phyloP scores from a whole-genome alignment of 495 filamentous ascomycete species.

The Bryoglossum gracile region DNA sequence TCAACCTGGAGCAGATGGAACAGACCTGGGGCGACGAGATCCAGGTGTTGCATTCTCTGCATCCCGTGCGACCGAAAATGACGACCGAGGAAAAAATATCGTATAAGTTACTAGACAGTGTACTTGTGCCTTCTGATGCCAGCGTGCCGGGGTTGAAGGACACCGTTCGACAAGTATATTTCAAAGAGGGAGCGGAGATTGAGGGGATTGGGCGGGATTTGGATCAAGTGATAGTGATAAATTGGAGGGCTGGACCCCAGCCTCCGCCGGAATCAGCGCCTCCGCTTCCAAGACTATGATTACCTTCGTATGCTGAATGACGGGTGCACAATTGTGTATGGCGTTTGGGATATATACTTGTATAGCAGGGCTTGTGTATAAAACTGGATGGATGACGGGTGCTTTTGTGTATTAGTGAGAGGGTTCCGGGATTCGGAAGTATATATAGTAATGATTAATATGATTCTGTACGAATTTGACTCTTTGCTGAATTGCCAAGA shows the following conservation, averaged over 20 bases:
- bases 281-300: too few species aligned
- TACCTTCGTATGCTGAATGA: too few species aligned
- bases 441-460: too few species aligned
- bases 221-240: constrained; percentile 21
- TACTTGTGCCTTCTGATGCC: constrained; percentile 5
- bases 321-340: too few species aligned
- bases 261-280: too few species aligned
- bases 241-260: constrained; percentile 16
- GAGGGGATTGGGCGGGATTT: constrained; percentile 1
- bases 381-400: too few species aligned
- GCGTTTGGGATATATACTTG: too few species aligned
- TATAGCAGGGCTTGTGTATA: too few species aligned
- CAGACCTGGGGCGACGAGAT: constrained; percentile 22
- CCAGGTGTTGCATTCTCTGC: constrained; percentile 17
- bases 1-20: constrained; percentile 21
- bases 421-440: too few species aligned
- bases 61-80: constrained; percentile 12
- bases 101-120: constrained; percentile 18
- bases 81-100: constrained; percentile 5
- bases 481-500: too few species aligned
- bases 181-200: constrained; percentile 15
- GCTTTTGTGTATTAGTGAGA: too few species aligned
- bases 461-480: too few species aligned
- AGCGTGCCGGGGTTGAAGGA: not conserved
- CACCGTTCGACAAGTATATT: constrained; percentile 22